Evolutionary conservation across 345 rosid species (phyloP), one percentile per base, ranked within the genome.

Genomic region (Reutealis trisperma): DNA sequence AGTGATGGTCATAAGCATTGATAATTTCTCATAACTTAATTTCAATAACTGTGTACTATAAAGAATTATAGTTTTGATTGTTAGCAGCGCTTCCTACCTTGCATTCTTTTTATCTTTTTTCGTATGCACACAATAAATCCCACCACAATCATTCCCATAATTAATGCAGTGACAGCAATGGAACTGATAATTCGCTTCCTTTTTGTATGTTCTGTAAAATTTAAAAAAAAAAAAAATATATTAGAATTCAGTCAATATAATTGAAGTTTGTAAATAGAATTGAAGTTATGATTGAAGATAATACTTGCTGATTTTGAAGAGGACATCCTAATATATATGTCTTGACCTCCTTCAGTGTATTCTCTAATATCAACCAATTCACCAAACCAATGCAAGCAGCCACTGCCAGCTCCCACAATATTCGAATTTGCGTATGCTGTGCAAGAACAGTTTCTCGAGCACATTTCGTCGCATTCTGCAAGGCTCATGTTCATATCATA

Each of bases 361-460:
- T 7, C 41, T 61, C 67, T 73, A 25, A 73, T 27, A 21, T 73
- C 77, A 45, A 63, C 14, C 60, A 73, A 27, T n/a, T 63, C 70
- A 19, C 49, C 15, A 61, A 45, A 63, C 77, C 77, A 73, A 12
- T 27, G 42, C n/a, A 73, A 32, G 69, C 77, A 73, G 7, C 68
- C 59, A 44, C 67, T 61, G 44, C 68, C 77, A 34, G 37, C 37
- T 3, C 76, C 15, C 2, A 12, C 14, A 19, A 63, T 63, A 34
- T 63, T 30, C 51, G 73, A 15, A 47, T 42, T 60, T 2, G 79
- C 59, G 19, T 68, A 76, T 8, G 79, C 79, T 0, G 59, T 58
- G 45, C 79, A 76, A 2, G 1, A 1, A 37, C 79, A 76, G 58
- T 76, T 69, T 27, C 41, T 59, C 0, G 6, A 27, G 49, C 79